These are phyloP conservation scores for Solanum okadae DNA, from an alignment of 257 asterid species.

Conservation along the genomic window DNA sequence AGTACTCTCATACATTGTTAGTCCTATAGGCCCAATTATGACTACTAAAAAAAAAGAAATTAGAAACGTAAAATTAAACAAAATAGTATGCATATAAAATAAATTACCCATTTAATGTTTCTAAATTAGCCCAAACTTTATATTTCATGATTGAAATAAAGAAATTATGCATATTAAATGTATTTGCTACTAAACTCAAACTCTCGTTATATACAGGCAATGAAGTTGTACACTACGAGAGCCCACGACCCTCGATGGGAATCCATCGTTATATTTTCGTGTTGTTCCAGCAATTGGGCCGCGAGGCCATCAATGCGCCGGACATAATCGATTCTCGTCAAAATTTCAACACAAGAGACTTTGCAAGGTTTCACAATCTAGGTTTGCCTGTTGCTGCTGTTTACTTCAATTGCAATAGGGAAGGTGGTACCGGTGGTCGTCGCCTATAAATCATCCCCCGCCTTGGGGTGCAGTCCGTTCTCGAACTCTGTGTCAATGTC, in stretches of 20 bases:
- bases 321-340: neutral
- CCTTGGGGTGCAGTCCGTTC: neutral
- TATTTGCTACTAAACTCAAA: neutral
- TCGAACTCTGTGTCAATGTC: too few species aligned
- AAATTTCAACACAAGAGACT: neutral
- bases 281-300: neutral
- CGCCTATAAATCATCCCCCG: neutral
- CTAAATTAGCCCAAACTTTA: neutral
- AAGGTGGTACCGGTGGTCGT: neutral
- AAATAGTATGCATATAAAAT: neutral
- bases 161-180: neutral
- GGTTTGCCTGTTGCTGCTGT: constrained; percentile 32
- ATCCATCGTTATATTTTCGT: constrained; percentile 19
- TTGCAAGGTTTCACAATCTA: constrained; percentile 15
- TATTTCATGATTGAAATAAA: neutral
- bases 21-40: too few species aligned
- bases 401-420: constrained; percentile 19
- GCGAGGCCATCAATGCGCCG: neutral
- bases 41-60: too few species aligned
- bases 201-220: constrained; percentile 3
- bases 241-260: constrained; percentile 33
- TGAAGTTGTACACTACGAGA: constrained; percentile 34
- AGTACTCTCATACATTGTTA: too few species aligned
- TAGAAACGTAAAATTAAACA: too few species aligned
- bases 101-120: neutral